phyloP scores from a whole-genome alignment of 202 grass and related monocot species.

The Sporobolus alterniflorus region DNA sequence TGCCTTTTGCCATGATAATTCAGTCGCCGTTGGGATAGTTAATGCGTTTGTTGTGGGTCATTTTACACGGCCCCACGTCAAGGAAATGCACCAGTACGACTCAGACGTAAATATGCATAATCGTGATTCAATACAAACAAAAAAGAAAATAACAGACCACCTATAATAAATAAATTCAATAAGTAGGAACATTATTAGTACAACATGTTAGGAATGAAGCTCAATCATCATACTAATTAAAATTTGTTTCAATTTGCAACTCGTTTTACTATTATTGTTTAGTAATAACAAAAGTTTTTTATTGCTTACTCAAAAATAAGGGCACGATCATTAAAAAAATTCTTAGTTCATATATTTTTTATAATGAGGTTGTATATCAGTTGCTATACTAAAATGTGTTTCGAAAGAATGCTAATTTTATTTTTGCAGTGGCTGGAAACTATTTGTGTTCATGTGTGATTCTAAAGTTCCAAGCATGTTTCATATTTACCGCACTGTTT shows the following conservation, averaged over 20 bases:
- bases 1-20: slow-evolving; percentile 45
- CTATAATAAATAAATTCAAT: background rate
- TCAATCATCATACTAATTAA: background rate
- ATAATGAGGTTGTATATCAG: background rate
- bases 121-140: background rate
- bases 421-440: background rate
- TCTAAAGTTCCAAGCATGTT: slow-evolving; percentile 18
- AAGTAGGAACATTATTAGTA: background rate
- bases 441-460: background rate
- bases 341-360: background rate
- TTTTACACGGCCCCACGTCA: slow-evolving; percentile 19
- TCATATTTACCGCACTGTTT: background rate
- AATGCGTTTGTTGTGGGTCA: slow-evolving; percentile 44
- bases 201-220: no score
- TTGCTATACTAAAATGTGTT: background rate
- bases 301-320: background rate
- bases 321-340: background rate
- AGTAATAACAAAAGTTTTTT: background rate
- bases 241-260: background rate
- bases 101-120: background rate
- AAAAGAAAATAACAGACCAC: background rate
- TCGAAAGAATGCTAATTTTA: background rate
- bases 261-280: background rate
- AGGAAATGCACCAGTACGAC: background rate
- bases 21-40: slow-evolving; percentile 25